A percentile compares a stretch with the other conserved stretches of the same genome.
phyloP scores from a whole-genome alignment of 2,329 filamentous ascomycete genomes.

The Apiospora saccharicola region DNA sequence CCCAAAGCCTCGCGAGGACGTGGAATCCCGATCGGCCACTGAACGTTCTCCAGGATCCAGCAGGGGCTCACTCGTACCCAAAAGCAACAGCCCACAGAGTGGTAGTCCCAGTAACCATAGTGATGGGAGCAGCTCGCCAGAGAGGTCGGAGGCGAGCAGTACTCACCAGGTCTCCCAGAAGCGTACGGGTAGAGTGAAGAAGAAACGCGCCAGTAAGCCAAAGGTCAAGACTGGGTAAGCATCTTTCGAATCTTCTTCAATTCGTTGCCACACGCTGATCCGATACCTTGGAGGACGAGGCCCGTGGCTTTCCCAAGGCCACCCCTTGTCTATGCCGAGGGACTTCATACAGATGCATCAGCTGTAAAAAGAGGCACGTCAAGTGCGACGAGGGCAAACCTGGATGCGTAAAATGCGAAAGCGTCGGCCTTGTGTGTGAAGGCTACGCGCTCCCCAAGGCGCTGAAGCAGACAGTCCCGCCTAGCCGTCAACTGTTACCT shows the following conservation, averaged over 20 bases:
- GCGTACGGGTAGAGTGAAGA: constrained; percentile 24
- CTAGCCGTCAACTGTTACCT: constrained; percentile 19
- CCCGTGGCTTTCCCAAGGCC: not conserved
- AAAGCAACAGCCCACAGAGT: not conserved
- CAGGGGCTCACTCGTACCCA: not conserved
- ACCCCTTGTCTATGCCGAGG: not conserved
- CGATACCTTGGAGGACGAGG: constrained; percentile 8
- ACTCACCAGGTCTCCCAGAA: not conserved
- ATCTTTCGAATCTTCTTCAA: not conserved
- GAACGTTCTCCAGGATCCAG: not conserved
- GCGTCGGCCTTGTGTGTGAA: constrained; percentile 40
- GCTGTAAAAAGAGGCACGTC: constrained; percentile 38
- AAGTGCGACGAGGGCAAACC: constrained; percentile 43
- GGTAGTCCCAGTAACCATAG: constrained; percentile 24
- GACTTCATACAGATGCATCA: constrained; percentile 33
- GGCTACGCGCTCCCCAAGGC: constrained; percentile 39
- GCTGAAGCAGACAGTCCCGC: constrained; percentile 23
- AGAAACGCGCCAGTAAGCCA: constrained; percentile 38
- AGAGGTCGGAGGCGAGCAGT: not conserved
- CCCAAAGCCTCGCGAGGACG: not conserved
- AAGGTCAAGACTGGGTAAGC: constrained; percentile 38
- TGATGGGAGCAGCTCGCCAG: constrained; percentile 23
- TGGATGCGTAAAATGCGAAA: constrained; percentile 40
- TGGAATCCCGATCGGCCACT: not conserved
- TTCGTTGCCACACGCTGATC: constrained; percentile 22